Evolutionary conservation across 2,329 filamentous ascomycete genomes (phyloP).

Genomic region (Fusarium subglutinans): DNA sequence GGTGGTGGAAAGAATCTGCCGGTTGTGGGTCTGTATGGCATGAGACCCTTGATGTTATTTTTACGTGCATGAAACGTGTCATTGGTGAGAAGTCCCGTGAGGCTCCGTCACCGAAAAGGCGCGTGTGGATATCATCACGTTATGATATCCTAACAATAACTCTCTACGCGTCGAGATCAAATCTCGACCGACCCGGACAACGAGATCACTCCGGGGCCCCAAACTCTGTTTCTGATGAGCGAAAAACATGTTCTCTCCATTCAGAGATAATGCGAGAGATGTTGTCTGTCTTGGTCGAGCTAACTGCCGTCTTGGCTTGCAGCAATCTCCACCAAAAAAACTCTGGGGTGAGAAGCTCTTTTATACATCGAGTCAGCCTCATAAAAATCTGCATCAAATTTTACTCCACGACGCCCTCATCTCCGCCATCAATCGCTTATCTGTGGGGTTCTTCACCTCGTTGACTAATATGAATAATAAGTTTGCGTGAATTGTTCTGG

Average conservation of each 20-base stretch:
- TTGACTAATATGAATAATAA: constrained; percentile 30
- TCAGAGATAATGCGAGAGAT: neutral
- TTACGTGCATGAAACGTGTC: constrained; percentile 31
- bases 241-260: too few relatives aligned
- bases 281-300: neutral
- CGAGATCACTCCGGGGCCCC: constrained; percentile 27
- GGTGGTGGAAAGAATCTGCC: constrained; percentile 29
- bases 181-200: constrained; percentile 7
- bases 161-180: constrained; percentile 3
- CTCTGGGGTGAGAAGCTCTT: neutral
- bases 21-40: constrained; percentile 9
- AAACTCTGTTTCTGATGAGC: neutral
- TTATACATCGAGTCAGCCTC: constrained; percentile 1
- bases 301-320: neutral
- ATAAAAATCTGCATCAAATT: neutral
- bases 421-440: constrained; percentile 27
- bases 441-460: constrained; percentile 21
- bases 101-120: constrained; percentile 1
- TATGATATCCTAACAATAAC: constrained; percentile 36
- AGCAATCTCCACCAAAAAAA: neutral
- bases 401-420: neutral
- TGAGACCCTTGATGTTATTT: constrained; percentile 5
- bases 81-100: constrained; percentile 13
- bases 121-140: constrained; percentile 30
- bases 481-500: neutral